Base-by-base conservation (phyloP, 225 moss, liverwort and hornwort species). In the Straminergon stramineum region DNA sequence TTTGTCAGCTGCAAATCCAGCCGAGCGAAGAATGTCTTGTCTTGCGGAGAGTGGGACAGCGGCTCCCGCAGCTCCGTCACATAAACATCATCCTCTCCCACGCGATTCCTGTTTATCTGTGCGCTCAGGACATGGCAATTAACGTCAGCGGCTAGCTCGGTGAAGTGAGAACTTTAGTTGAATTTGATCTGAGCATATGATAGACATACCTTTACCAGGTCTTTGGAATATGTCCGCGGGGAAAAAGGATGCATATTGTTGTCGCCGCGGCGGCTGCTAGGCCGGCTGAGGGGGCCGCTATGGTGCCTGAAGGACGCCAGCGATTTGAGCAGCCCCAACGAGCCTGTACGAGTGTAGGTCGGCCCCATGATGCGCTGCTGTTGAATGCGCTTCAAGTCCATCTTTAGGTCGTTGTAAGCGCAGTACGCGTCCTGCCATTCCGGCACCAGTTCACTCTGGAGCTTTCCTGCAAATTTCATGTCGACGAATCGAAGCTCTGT, bases 1-100 rank as follows among this genome's bases (percentile, higher is more conserved):
- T 95, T 96, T 75, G 95, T 97, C 66, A 97, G 88, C 92, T 97
- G 95, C 26, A 70, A 64, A 76, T 97, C 96, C 80, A 97, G 84
- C 74, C 89, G 91, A 62, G 43, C 63, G 45, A 95, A 96, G 88
- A 96, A 97, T 9, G 87, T 87, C 74, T 87, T 95, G 55, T 95
- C 94, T 63, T 92, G 89, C 48, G 91, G 91, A 22, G 92, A 94
- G 53, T 90, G 92, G 37, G 91, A 91, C 34, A 92, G 71, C 34
- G 92, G 91, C 69, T 88, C 91, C 55, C 87, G 84, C 31, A 97
- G 88, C 91, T 97, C 94, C 10, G 93, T 97, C 66, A 94, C 89
- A 51, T 77, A 92, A 19, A 92, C 9, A 23, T 90, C 89, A 74
- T 81, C 91, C 85, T 69, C 79, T 63, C 79, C 43, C 66, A 37